Evolutionary conservation across 805 yeast genomes (phyloP).

Genomic region (Blastobotrys mokoenaii): DNA sequence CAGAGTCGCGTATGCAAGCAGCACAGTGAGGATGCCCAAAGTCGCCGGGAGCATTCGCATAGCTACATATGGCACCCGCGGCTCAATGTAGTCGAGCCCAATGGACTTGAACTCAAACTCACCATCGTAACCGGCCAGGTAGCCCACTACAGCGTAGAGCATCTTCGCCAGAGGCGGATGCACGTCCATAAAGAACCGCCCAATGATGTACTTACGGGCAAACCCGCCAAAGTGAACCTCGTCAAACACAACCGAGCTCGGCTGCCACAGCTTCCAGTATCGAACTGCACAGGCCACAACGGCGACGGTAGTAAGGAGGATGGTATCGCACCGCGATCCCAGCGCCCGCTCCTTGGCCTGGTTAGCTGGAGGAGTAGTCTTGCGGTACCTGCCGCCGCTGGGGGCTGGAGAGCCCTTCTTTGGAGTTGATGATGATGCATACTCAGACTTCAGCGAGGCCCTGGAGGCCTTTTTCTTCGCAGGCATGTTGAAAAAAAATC

Average conservation of each 20-base stretch:
- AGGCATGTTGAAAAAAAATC: constrained; percentile 3
- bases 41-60: constrained; percentile 52
- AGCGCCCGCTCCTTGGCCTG: constrained; percentile 20
- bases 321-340: constrained; percentile 10
- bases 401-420: too few species aligned
- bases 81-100: constrained; percentile 36
- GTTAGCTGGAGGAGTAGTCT: constrained; percentile 19
- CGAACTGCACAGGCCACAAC: constrained; percentile 51
- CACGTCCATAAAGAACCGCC: constrained; percentile 59
- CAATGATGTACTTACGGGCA: constrained; percentile 67
- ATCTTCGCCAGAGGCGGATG: constrained; percentile 67
- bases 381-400: constrained; percentile 15
- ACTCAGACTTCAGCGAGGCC: background rate
- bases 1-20: constrained; percentile 47
- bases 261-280: constrained; percentile 50
- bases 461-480: constrained; percentile 3
- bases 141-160: constrained; percentile 46
- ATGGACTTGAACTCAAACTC: constrained; percentile 35
- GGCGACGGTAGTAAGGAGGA: constrained; percentile 32
- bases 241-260: constrained; percentile 81
- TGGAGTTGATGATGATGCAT: background rate
- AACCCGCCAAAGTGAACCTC: constrained; percentile 94
- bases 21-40: constrained; percentile 44
- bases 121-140: constrained; percentile 45
- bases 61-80: constrained; percentile 40